Evolutionary conservation across 805 yeast genomes (phyloP).

Genomic region (Yarrowia yakushimensis): DNA sequence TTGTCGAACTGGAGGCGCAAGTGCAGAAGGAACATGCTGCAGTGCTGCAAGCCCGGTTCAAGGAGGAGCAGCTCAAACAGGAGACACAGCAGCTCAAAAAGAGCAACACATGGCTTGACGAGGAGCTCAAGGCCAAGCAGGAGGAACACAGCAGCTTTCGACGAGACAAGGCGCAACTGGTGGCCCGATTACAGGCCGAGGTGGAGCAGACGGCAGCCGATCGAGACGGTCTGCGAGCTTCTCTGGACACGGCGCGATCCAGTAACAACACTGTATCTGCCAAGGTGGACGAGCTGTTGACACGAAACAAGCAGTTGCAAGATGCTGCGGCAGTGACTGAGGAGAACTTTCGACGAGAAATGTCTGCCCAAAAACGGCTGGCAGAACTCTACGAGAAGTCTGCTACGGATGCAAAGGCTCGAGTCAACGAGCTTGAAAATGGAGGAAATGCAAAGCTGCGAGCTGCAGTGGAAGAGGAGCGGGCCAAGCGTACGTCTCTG

Average conservation of each 20-base stretch:
- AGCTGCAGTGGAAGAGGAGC: constrained; percentile 41
- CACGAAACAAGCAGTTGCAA: constrained; percentile 47
- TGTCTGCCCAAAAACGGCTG: constrained; percentile 58
- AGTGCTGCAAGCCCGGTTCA: constrained; percentile 37
- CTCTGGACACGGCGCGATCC: constrained; percentile 38
- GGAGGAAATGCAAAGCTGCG: constrained; percentile 44
- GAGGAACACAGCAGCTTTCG: constrained; percentile 38
- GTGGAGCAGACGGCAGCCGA: constrained; percentile 41
- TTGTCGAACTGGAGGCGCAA: constrained; percentile 42
- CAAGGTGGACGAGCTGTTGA: constrained; percentile 44
- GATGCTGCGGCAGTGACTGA: constrained; percentile 45
- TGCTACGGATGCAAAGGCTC: constrained; percentile 48
- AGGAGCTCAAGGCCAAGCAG: constrained; percentile 39
- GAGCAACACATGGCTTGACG: constrained; percentile 44
- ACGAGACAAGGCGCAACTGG: constrained; percentile 37
- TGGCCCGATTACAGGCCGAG: constrained; percentile 38
- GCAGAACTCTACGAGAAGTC: constrained; percentile 54
- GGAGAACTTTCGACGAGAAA: constrained; percentile 54
- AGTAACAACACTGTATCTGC: constrained; percentile 41
- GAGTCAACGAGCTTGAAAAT: constrained; percentile 54
- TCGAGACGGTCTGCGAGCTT: constrained; percentile 32
- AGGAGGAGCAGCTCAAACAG: constrained; percentile 41
- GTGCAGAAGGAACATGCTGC: constrained; percentile 39
- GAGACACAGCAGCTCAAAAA: constrained; percentile 44
- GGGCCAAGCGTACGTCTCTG: constrained; percentile 38